Conservation (phyloP, 1,284 basidiomycete genomes). For the Pseudozyma tsukubaensis region DNA sequence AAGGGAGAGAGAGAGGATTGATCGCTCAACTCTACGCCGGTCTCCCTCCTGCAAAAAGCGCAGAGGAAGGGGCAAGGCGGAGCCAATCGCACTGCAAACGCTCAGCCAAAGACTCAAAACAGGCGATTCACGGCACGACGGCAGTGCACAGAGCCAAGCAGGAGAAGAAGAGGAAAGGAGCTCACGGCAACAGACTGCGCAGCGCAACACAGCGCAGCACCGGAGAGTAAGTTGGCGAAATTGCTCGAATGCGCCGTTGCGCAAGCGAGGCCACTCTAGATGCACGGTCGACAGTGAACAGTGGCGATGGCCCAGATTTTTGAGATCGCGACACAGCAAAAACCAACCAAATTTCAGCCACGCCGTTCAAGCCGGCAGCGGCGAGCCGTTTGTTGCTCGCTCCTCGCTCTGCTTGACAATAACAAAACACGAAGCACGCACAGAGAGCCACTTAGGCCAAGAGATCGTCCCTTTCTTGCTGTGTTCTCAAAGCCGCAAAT, state of each 20-base stretch:
- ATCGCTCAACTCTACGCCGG: constrained; percentile 19
- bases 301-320: constrained; percentile 14
- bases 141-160: too few relatives aligned
- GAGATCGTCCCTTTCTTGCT: too few relatives aligned
- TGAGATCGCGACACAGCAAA: constrained; percentile 12
- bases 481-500: too few relatives aligned
- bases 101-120: constrained; percentile 3
- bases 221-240: constrained; percentile 11
- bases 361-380: constrained; percentile 14
- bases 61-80: neutral
- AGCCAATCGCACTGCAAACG: neutral
- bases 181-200: neutral
- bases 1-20: neutral
- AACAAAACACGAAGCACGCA: too few relatives aligned
- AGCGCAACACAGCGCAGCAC: neutral
- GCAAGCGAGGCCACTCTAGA: constrained; percentile 19
- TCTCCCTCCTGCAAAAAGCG: neutral
- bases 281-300: too few relatives aligned
- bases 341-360: neutral
- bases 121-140: constrained; percentile 9
- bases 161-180: too few relatives aligned
- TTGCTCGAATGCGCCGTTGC: constrained; percentile 21
- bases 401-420: too few relatives aligned
- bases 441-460: neutral
- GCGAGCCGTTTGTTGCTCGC: constrained; percentile 20